Base-by-base conservation (phyloP, 2,329 filamentous ascomycete genomes). In the Fusarium setosum region DNA sequence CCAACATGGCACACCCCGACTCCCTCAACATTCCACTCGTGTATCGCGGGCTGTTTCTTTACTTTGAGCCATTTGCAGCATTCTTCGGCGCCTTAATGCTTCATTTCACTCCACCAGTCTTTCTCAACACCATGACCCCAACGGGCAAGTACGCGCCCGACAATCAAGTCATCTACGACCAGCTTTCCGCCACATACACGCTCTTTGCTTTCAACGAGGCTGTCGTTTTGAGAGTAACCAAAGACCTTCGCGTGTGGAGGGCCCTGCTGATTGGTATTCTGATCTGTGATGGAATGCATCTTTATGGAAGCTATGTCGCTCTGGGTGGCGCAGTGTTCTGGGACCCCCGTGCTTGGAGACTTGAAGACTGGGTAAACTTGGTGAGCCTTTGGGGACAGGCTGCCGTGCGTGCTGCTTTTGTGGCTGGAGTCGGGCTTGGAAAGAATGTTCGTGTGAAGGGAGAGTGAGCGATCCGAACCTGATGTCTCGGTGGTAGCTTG, bases 131-230 rank as follows among this genome's bases (percentile, higher is more conserved):
- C 21, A 68, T 69, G 66, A 34, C 26, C n/a, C 41, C 61, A 0
- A 24, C 10, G 18, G 42, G 35, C 32, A 55, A 26, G n/a, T 69
- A 62, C 1, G 63, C 67, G 0, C 57, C 66, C 2, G 67, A 69
- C 35, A 69, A 53, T 10, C 45, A 62, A 24, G 48, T 69, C 4
- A 29, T 69, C 5, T 69, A 69, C 32, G 45, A 69, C 31, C 50
- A 69, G 18, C 37, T 69, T 11, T 66, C 63, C 2, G 67, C 63
- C 2, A 45, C 63, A 5, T 69, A 69, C 13, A 47, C 48, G 1
- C 54, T 69, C 2, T 69, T 69, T 15, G 67, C 67, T 2, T 69
- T 59, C 18, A 67, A 69, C 6, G 67, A 69, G 20, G 66, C 56
- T 3, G 13, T 69, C 0, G 9, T 69, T 4, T 37, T 69, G 2